Conservation (phyloP, 2,329 filamentous ascomycete species). For the Grosmannia penicillata region DNA sequence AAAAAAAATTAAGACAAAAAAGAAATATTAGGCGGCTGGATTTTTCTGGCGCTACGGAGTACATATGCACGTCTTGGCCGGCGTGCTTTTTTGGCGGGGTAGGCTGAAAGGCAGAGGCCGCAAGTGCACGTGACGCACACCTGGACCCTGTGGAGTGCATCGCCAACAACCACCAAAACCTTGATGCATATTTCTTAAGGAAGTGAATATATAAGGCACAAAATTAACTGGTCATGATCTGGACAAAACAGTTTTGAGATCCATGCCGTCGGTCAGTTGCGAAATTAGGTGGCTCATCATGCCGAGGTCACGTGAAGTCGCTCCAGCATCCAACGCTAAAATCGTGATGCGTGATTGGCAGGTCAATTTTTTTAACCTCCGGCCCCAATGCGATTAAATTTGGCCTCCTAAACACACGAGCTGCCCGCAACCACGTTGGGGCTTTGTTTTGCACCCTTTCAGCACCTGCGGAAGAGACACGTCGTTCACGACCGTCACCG, state of each 20-base stretch:
- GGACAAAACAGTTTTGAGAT: no score
- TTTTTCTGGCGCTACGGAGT: no score
- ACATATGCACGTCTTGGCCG: no score
- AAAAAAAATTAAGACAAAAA: conserved; percentile 3
- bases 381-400: conserved; percentile 4
- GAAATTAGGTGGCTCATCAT: no score
- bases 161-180: no score
- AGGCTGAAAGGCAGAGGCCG: no score
- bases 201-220: no score
- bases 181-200: no score
- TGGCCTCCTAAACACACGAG: background rate
- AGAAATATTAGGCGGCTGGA: conserved; percentile 5
- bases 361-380: conserved; percentile 3
- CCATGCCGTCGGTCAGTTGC: background rate
- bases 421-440: background rate
- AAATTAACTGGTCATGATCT: no score
- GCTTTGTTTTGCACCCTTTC: background rate
- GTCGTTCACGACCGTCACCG: background rate
- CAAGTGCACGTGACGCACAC: no score
- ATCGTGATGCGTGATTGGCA: conserved; percentile 4
- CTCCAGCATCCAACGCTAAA: background rate
- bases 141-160: no score
- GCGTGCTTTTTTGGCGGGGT: no score
- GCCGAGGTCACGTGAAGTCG: conserved; percentile 4
- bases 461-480: background rate